Conservation (phyloP, 176 grass and related monocot genomes). For the Oryza glumipatula region DNA sequence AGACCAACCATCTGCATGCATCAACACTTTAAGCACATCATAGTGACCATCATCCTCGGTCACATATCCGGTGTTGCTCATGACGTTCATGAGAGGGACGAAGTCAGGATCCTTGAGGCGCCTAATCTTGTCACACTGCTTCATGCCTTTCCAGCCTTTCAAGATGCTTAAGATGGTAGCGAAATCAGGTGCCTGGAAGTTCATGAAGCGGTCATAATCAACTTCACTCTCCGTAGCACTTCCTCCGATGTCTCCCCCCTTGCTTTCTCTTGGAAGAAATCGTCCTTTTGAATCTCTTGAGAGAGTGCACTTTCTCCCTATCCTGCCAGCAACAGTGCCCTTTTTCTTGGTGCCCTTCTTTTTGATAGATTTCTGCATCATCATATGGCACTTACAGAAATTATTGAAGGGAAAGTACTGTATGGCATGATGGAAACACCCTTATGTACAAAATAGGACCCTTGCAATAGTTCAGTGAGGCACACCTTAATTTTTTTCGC, state of each 20-base stretch:
- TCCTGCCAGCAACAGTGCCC: background rate
- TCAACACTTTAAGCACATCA: constrained; percentile 51
- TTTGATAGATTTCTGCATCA: constrained; percentile 32
- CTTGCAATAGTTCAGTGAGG: background rate
- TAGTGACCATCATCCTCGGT: constrained; percentile 31
- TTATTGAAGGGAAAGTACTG: background rate
- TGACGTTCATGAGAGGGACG: constrained; percentile 38
- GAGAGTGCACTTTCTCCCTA: background rate
- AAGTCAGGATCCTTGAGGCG: constrained; percentile 50
- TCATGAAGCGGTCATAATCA: background rate
- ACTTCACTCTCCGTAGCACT: background rate
- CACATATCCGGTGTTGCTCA: constrained; percentile 34
- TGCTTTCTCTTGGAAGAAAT: background rate
- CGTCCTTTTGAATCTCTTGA: background rate
- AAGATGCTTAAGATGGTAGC: constrained; percentile 22
- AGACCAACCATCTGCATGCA: background rate
- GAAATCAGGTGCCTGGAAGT: constrained; percentile 8
- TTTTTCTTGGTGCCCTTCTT: background rate
- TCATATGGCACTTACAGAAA: background rate
- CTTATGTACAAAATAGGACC: constrained; percentile 1
- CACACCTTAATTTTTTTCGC: background rate
- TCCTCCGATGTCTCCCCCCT: background rate
- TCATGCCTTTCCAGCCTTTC: constrained; percentile 16
- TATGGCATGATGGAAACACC: background rate
- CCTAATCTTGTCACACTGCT: constrained; percentile 26